These are phyloP conservation scores for Colletotrichum salicis DNA, from an alignment of 2,329 filamentous ascomycete genomes.

Conservation along the genomic window DNA sequence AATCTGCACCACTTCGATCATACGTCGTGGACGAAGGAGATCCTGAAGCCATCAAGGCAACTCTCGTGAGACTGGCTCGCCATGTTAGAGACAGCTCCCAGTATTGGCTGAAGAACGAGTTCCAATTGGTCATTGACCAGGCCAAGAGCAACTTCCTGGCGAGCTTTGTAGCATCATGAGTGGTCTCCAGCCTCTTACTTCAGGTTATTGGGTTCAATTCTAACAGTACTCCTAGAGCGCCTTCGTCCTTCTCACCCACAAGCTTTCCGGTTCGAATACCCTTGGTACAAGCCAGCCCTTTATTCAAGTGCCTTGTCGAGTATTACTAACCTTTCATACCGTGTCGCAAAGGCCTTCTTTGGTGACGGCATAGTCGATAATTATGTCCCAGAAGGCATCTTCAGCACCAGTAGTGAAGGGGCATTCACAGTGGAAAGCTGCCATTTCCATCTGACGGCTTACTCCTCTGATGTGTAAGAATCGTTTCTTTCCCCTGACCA, in stretches of 20 bases:
- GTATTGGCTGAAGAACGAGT: not conserved
- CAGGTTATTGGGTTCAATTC: too few species aligned
- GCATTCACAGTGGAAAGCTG: not conserved
- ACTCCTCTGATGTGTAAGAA: not conserved
- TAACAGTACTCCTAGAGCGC: too few species aligned
- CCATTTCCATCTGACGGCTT: not conserved
- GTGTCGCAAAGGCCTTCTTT: not conserved
- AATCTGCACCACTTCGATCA: not conserved
- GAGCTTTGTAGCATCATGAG: not conserved
- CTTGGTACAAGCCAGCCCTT: not conserved
- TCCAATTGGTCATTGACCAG: not conserved
- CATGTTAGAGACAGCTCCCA: not conserved
- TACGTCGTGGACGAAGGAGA: not conserved
- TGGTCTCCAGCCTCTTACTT: too few species aligned
- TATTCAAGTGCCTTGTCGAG: too few species aligned
- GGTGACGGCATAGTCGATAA: not conserved
- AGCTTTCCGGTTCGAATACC: not conserved
- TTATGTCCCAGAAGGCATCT: not conserved
- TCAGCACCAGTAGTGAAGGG: too few species aligned
- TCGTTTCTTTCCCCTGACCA: not conserved
- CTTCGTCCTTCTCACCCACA: too few species aligned
- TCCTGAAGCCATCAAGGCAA: not conserved
- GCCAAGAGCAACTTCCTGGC: not conserved
- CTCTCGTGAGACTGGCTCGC: not conserved
- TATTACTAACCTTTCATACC: not conserved